A percentile compares a stretch with the other conserved stretches of the same genome.
Evolutionary conservation across 768 basidiomycete species (phyloP).

Genomic region (Pholiota microspora): DNA sequence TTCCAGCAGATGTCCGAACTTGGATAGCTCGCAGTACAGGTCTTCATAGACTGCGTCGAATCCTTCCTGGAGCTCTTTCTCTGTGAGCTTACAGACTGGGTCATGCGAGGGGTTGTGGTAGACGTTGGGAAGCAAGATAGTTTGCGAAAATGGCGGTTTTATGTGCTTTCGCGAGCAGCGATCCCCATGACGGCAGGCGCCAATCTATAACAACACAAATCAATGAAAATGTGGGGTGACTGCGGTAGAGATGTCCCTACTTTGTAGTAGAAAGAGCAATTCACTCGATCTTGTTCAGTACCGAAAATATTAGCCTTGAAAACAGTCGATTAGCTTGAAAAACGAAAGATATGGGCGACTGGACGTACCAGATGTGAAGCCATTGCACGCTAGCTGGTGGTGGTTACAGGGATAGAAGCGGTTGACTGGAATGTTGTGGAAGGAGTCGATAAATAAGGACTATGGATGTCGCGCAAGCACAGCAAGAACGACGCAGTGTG

Average conservation of each 20-base stretch:
- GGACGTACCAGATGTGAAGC: slow-evolving; percentile 76
- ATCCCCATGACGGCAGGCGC: slow-evolving; percentile 97
- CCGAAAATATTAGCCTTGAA: slow-evolving; percentile 91
- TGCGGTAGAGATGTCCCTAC: slow-evolving; percentile 35
- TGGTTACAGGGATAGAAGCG: not conserved
- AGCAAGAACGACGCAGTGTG: slow-evolving; percentile 1
- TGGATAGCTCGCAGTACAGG: slow-evolving; percentile 89
- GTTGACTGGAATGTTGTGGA: not conserved
- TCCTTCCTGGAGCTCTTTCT: slow-evolving; percentile 87
- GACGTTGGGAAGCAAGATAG: slow-evolving; percentile 93
- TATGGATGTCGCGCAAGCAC: slow-evolving; percentile 4
- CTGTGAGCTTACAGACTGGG: slow-evolving; percentile 82
- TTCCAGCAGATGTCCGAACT: slow-evolving; percentile 94
- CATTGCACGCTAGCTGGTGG: slow-evolving; percentile 28
- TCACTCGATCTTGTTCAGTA: slow-evolving; percentile 93
- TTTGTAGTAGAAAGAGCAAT: slow-evolving; percentile 99
- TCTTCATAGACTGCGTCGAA: slow-evolving; percentile 96
- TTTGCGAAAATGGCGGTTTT: slow-evolving; percentile 95
- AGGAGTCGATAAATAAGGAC: not conserved
- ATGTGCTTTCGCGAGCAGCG: slow-evolving; percentile 99
- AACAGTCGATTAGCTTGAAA: slow-evolving; percentile 7
- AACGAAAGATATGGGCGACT: not conserved
- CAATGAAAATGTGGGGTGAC: slow-evolving; percentile 4
- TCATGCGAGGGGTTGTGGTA: slow-evolving; percentile 98
- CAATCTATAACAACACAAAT: slow-evolving; percentile 55